A percentile compares a stretch with the other conserved stretches of the same genome.
These are phyloP conservation scores for Posidonia australis DNA, from an alignment of 106 monocot genomes.

Conservation along the genomic window DNA sequence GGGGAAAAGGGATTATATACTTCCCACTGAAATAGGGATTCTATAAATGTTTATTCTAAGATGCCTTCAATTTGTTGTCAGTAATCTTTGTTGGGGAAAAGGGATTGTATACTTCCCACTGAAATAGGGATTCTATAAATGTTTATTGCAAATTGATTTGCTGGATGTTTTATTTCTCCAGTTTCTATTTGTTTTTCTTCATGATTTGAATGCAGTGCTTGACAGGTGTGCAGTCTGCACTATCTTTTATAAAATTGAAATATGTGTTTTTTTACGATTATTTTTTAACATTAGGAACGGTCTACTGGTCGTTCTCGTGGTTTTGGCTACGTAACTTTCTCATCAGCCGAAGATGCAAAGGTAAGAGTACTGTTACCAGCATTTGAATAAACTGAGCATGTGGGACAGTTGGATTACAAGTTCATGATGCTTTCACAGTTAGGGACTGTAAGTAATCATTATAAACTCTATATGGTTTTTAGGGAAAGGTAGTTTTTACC, in stretches of 20 bases:
- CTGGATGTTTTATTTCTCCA: too few species aligned
- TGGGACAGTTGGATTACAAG: too few species aligned
- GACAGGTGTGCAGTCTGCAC: background rate
- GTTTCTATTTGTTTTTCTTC: background rate
- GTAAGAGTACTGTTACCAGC: background rate
- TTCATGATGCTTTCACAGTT: too few species aligned
- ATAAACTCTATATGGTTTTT: too few species aligned
- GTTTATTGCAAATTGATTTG: too few species aligned
- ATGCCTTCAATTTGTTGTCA: too few species aligned
- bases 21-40: background rate
- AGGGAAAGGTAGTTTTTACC: too few species aligned
- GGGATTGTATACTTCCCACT: too few species aligned
- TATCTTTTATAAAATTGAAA: background rate
- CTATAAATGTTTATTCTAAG: background rate
- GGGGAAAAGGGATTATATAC: too few species aligned
- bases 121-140: background rate
- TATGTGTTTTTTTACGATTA: background rate
- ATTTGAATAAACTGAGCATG: background rate
- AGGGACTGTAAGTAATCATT: too few species aligned
- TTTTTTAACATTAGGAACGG: conserved; percentile 20
- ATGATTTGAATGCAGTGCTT: background rate
- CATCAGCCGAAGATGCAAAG: conserved; percentile 40
- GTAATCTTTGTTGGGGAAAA: too few species aligned
- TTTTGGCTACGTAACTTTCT: conserved; percentile 43
- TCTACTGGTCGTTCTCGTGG: conserved; percentile 35